A percentile compares a stretch with the other conserved stretches of the same genome.
Evolutionary conservation across 2,329 filamentous ascomycete species (phyloP).

Genomic region (Ceratocystis lukuohia): DNA sequence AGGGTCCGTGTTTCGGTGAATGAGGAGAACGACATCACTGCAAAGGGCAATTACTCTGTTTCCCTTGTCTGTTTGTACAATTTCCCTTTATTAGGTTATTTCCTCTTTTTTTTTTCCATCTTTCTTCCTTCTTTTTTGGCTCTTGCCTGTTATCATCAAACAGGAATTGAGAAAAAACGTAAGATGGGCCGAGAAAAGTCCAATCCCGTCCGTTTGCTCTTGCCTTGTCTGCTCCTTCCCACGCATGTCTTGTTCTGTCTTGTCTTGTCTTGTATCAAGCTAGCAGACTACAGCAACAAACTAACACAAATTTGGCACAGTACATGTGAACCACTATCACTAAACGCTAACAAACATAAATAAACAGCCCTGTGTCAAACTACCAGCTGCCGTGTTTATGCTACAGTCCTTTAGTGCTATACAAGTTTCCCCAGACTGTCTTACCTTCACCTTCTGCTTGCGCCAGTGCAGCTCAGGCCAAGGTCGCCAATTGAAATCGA

Average conservation of each 20-base stretch:
- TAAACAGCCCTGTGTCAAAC: not conserved
- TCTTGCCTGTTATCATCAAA: not conserved
- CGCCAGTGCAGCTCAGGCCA: not conserved
- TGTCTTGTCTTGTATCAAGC: not conserved
- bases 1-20: not conserved
- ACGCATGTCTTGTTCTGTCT: not conserved
- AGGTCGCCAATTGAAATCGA: not conserved
- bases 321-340: too few species aligned
- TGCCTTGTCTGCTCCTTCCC: not conserved
- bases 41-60: not conserved
- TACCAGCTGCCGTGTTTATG: not conserved
- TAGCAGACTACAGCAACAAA: not conserved
- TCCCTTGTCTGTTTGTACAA: not conserved
- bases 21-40: not conserved
- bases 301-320: too few species aligned
- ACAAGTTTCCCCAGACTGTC: not conserved
- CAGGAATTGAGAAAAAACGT: not conserved
- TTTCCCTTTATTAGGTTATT: not conserved
- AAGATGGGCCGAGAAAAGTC: not conserved
- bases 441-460: not conserved
- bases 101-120: not conserved
- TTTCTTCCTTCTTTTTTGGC: not conserved
- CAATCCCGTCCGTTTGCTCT: not conserved
- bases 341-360: too few species aligned
- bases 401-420: not conserved